phyloP scores from a whole-genome alignment of 1,284 basidiomycete genomes.

The Exobasidium cylindrosporum region DNA sequence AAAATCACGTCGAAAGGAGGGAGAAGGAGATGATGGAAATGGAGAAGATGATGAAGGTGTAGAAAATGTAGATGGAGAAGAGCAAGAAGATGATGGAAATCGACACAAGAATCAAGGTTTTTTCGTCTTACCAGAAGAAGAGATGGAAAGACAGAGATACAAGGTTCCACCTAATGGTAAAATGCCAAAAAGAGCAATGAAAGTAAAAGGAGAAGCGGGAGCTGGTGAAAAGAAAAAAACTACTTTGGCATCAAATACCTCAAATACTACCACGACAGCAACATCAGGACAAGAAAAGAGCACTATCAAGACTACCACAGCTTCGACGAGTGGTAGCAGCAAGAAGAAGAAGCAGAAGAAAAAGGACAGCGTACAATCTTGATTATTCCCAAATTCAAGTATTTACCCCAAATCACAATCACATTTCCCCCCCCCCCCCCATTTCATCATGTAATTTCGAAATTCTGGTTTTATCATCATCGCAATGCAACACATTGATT shows the following conservation, averaged over 20 bases:
- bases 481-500: too few relatives aligned
- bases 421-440: too few relatives aligned
- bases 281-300: neutral
- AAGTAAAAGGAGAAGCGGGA: neutral
- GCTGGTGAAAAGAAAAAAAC: neutral
- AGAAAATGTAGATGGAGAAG: slow-evolving; percentile 10
- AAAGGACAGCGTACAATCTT: too few relatives aligned
- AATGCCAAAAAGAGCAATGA: slow-evolving; percentile 36
- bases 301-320: neutral
- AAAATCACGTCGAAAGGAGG: neutral
- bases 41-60: slow-evolving; percentile 21
- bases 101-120: slow-evolving; percentile 22
- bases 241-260: neutral
- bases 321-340: neutral
- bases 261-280: neutral
- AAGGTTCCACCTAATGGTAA: slow-evolving; percentile 51
- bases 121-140: slow-evolving; percentile 37
- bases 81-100: slow-evolving; percentile 11
- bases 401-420: too few relatives aligned
- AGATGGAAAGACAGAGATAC: slow-evolving; percentile 44
- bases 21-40: neutral
- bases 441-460: too few relatives aligned
- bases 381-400: too few relatives aligned
- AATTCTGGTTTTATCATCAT: too few relatives aligned
- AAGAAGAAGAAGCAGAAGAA: neutral